phyloP scores from a whole-genome alignment of 106 monocot species.

The Dioscorea dumetorum region DNA sequence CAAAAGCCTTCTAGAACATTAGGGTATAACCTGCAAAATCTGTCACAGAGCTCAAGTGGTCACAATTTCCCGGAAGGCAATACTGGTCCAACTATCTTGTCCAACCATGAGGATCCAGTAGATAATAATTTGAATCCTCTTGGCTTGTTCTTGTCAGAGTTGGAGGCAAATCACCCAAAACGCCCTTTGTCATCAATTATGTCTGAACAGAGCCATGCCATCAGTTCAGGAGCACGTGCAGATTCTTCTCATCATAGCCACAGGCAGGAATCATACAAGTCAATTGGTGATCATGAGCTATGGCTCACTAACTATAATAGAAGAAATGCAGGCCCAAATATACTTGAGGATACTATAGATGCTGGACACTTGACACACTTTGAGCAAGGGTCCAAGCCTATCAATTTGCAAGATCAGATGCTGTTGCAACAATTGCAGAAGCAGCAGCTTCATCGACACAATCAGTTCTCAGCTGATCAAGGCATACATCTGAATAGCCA shows the following conservation, averaged over 20 bases:
- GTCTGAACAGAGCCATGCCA: conserved; percentile 13
- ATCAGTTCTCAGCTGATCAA: conserved; percentile 24
- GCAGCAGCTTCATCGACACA: conserved; percentile 46
- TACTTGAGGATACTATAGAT: conserved; percentile 32
- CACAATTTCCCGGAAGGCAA: conserved; percentile 23
- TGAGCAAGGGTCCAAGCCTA: conserved; percentile 37
- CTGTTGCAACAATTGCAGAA: conserved; percentile 60
- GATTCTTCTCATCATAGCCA: too few species aligned
- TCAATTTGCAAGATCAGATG: conserved; percentile 55
- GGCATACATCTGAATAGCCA: conserved; percentile 28
- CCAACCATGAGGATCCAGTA: conserved; percentile 14
- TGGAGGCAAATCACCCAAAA: conserved; percentile 55
- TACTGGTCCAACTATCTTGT: conserved; percentile 20
- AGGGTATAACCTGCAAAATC: conserved; percentile 18
- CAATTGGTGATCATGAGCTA: conserved; percentile 20
- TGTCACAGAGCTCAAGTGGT: conserved; percentile 7
- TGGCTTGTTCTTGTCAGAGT: conserved; percentile 76
- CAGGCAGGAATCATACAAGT: conserved; percentile 20
- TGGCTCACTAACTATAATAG: conserved; percentile 31
- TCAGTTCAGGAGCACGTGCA: conserved; percentile 6
- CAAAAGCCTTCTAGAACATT: conserved; percentile 22
- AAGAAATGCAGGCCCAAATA: conserved; percentile 22
- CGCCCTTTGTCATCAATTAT: conserved; percentile 70
- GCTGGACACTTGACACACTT: conserved; percentile 25
- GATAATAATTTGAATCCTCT: conserved; percentile 65